Evolutionary conservation across 768 basidiomycete species (phyloP), one percentile per base, ranked within the genome.

Genomic region (Strobilomyces confusus): DNA sequence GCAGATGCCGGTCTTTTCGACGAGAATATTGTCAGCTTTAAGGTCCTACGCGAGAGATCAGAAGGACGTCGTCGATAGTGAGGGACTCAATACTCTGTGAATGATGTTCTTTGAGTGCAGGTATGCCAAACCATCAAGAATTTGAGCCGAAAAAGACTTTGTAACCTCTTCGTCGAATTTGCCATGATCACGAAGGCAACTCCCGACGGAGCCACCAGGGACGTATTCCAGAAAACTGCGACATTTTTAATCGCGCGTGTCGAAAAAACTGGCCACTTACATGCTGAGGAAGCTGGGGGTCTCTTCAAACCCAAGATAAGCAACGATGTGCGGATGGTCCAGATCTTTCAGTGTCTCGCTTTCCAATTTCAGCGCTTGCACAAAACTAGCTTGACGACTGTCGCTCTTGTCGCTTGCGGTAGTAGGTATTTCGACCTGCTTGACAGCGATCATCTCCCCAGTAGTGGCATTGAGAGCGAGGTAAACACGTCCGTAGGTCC

Each of bases 381-480:
- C 90, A 57, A 95, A 86, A 26, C 82, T 82, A 50, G 81, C 75
- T 62, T 95, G 94, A 30, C 94, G 81, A 17, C 81, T 78, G 69
- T 98, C 94, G 58, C 83, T 88, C 70, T 88, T 90, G 72, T 99
- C 97, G 63, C 89, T 92, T 17, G 85, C 83, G 9, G 93, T 95
- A 47, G 84, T 83, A 2, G 97, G 95, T 53, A 95, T 81, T 69
- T 98, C 97, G 44, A 99, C 97, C 72, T 98, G 97, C 72, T 99
- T 99, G 58, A 99, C 97, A 17, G 97, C 97, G 63, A 98, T 94
- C 92, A 98, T 95, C 72, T 98, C 95, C 52, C 94, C 94, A 0
- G 94, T 95, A 4, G 92, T 94, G 30, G 91, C 92, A 67, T 98
- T 98, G 54, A 98, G 76, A 17, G 92, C 97, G 50, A 98, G 82